phyloP scores from a whole-genome alignment of 768 basidiomycete genomes.

The Rickenella mellea region DNA sequence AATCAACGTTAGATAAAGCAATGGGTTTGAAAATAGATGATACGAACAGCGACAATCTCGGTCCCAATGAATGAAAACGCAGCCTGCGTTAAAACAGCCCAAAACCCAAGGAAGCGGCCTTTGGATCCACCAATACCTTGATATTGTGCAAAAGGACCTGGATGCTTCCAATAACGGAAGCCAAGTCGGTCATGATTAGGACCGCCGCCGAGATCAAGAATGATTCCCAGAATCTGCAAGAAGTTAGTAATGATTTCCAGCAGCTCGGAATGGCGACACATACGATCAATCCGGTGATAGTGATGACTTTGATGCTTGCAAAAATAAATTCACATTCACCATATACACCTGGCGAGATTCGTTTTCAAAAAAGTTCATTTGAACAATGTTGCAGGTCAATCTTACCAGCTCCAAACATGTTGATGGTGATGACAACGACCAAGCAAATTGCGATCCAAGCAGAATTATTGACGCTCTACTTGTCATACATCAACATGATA shows the following conservation, averaged over 20 bases:
- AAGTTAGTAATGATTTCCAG: conserved; percentile 3
- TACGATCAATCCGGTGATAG: conserved; percentile 29
- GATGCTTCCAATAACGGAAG: conserved; percentile 39
- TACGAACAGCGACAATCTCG: conserved; percentile 35
- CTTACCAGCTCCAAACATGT: conserved; percentile 30
- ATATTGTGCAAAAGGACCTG: conserved; percentile 47
- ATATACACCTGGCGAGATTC: conserved; percentile 23
- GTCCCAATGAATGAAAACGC: conserved; percentile 54
- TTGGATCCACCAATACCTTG: conserved; percentile 28
- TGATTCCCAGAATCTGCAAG: conserved; percentile 30
- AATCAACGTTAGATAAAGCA: neutral
- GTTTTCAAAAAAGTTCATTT: neutral
- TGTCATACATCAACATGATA: neutral
- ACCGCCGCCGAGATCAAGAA: conserved; percentile 51
- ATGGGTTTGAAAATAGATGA: neutral
- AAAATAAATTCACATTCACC: conserved; percentile 44
- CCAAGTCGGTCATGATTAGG: conserved; percentile 45
- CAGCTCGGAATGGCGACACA: neutral
- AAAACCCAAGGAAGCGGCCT: conserved; percentile 43
- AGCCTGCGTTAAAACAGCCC: conserved; percentile 47
- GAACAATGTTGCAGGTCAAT: neutral
- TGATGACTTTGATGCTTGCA: conserved; percentile 44
- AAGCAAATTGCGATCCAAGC: conserved; percentile 35
- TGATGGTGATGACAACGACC: conserved; percentile 38
- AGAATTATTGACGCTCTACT: neutral